These are phyloP conservation scores for Emmonsiellopsis sp. DNA, from an alignment of 2,329 filamentous ascomycete species.

Conservation along the genomic window DNA sequence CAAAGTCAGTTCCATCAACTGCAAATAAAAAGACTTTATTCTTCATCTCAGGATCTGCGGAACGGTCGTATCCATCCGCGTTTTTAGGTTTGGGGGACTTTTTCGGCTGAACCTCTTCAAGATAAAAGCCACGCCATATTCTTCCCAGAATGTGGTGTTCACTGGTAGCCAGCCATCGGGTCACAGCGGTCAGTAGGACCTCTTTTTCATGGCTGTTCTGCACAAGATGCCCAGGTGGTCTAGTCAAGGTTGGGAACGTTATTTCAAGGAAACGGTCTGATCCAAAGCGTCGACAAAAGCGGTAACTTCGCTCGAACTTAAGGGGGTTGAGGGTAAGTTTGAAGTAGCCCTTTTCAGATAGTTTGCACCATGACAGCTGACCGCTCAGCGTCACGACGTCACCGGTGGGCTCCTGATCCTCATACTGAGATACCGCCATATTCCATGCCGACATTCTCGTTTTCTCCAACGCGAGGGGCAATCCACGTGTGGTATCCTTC, in stretches of 20 bases:
- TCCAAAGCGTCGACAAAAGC: conserved; percentile 39
- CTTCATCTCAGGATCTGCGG: conserved; percentile 15
- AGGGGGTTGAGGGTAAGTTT: conserved; percentile 33
- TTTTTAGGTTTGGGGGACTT: conserved; percentile 17
- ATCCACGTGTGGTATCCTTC: conserved; percentile 20
- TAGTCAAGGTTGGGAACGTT: conserved; percentile 24
- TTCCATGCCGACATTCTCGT: conserved; percentile 26
- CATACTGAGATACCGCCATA: conserved; percentile 22
- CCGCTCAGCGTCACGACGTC: conserved; percentile 34
- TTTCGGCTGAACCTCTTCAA: conserved; percentile 31
- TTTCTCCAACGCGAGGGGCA: conserved; percentile 22
- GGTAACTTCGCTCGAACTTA: conserved; percentile 34
- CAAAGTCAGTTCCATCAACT: conserved; percentile 34
- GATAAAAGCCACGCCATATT: conserved; percentile 36
- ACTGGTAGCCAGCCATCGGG: conserved; percentile 31
- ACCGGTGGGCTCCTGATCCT: conserved; percentile 18
- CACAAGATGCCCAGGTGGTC: conserved; percentile 18
- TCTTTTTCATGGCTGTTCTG: conserved; percentile 16
- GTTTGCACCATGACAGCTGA: conserved; percentile 29
- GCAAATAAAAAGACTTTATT: conserved; percentile 35
- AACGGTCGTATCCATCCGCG: conserved; percentile 9
- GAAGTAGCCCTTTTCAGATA: conserved; percentile 26
- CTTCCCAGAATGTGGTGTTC: conserved; percentile 34
- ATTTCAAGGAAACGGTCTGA: conserved; percentile 38
- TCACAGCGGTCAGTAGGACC: conserved; percentile 25